phyloP scores from a whole-genome alignment of 192 early-diverging fungal species.

The Dissophora ornata region DNA sequence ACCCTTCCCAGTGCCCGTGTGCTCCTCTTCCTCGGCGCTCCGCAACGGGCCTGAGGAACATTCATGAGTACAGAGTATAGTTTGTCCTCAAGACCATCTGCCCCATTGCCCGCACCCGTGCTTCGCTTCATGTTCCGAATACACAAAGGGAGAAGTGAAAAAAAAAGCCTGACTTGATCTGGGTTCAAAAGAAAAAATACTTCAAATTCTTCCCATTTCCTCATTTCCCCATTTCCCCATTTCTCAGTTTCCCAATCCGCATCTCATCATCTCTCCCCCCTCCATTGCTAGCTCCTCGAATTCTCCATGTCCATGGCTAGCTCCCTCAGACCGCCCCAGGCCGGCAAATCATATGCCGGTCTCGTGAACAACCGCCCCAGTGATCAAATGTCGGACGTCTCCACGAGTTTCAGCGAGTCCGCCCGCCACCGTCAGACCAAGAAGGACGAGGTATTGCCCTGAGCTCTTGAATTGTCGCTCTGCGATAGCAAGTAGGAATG shows the following conservation, averaged over 20 bases:
- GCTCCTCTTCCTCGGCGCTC: too few species aligned
- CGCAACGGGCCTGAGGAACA: too few species aligned
- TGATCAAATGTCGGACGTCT: slow-evolving; percentile 56
- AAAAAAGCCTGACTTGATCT: slow-evolving; percentile 19
- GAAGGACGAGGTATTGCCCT: slow-evolving; percentile 55
- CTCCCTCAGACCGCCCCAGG: slow-evolving; percentile 53
- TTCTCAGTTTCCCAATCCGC: background rate
- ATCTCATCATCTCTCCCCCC: background rate
- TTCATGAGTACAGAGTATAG: too few species aligned
- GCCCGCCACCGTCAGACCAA: slow-evolving; percentile 56
- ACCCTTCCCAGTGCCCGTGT: too few species aligned
- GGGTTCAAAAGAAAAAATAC: slow-evolving; percentile 16
- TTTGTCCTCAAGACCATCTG: too few species aligned
- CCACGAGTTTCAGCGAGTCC: slow-evolving; percentile 54
- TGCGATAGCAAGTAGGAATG: too few species aligned
- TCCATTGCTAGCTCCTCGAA: background rate
- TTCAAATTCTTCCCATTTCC: too few species aligned
- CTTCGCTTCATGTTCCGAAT: too few species aligned
- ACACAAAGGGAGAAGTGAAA: background rate
- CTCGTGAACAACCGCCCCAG: slow-evolving; percentile 41
- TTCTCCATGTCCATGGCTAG: slow-evolving; percentile 51
- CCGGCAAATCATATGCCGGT: slow-evolving; percentile 41
- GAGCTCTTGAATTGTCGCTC: too few species aligned
- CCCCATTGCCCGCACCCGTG: too few species aligned
- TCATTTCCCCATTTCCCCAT: background rate